Evolutionary conservation across 148 eudicot species (phyloP), one percentile per base, ranked within the genome.

Genomic region (Dysphania ambrosioides): DNA sequence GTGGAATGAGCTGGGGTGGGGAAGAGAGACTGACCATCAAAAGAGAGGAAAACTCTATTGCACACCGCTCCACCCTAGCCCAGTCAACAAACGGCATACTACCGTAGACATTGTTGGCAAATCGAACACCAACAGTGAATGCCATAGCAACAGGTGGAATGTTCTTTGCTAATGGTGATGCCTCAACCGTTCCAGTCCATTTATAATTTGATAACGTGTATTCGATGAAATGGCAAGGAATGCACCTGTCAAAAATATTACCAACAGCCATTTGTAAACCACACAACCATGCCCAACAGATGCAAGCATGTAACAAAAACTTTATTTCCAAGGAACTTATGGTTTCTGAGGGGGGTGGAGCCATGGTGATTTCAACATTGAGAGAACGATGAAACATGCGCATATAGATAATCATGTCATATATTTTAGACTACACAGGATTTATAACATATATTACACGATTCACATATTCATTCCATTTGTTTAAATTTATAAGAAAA

Each of bases 161-260:
- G 77, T 82, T 82, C 77, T 80, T 88, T 10, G 91, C 91, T 67
- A 82, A 6, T 34, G 88, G 82, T 29, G 88, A 85, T 23, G 84
- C 74, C 81, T 88, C 96, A 0, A 93, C 96, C 87, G 82, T 79
- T 93, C 96, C 49, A 90, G 77, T 68, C 97, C 97, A 55, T 90
- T 93, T 13, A 93, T 72, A n/a, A 90, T 70, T 75, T 93, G 96
- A 73, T 90, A 93, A 3, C 97, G 90, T 26, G 96, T 90, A 76
- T 93, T 93, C 63, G 96, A 90, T 66, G 97, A 93, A 10, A 93
- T 87, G 8, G 89, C 93, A 19, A 93, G 86, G 80, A 93, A 93
- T 72, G 89, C 89, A 76, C 97, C 97, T 93, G 85, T 55, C 68
- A 27, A 32, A 21, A 47, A 64, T 36, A 31, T 31, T 18, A 24